Conservation (phyloP, 1,284 basidiomycete species). For the Malassezia obtusa region DNA sequence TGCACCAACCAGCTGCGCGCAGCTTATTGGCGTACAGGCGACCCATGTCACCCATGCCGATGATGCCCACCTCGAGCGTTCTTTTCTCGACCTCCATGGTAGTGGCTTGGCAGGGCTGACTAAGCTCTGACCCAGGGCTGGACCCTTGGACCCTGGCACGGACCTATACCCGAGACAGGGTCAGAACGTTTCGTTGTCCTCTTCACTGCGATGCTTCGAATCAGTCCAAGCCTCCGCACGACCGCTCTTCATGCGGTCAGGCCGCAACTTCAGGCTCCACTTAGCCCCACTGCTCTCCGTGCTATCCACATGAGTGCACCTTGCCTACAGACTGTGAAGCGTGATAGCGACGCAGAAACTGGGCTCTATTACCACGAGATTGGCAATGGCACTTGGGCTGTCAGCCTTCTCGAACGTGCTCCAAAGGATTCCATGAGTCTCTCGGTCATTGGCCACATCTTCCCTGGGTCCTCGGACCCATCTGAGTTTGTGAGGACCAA, state of each 20-base stretch:
- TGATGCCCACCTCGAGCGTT: conserved; percentile 47
- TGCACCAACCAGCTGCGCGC: conserved; percentile 65
- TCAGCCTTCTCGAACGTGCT: conserved; percentile 20
- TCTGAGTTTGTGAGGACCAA: conserved; percentile 22
- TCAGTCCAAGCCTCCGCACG: too few species aligned
- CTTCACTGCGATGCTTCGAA: too few species aligned
- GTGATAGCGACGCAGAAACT: conserved; percentile 17
- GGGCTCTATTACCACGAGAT: conserved; percentile 31
- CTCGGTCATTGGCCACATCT: conserved; percentile 21
- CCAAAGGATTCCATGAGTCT: conserved; percentile 12
- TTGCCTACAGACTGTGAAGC: too few species aligned
- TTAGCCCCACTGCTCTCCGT: too few species aligned
- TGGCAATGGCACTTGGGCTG: conserved; percentile 22
- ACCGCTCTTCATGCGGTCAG: too few species aligned
- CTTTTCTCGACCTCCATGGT: conserved; percentile 24
- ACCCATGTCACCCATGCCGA: conserved; percentile 66
- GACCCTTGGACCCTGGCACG: too few species aligned
- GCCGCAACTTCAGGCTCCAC: too few species aligned
- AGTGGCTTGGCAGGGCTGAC: background rate
- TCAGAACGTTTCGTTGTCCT: too few species aligned
- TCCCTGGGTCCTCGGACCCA: conserved; percentile 16
- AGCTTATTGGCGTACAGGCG: conserved; percentile 76
- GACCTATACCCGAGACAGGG: too few species aligned
- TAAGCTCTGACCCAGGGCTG: background rate
- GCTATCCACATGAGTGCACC: background rate